Evolutionary conservation across 1,139 yeast genomes (phyloP).

Genomic region (Suhomyces chickasaworum): DNA sequence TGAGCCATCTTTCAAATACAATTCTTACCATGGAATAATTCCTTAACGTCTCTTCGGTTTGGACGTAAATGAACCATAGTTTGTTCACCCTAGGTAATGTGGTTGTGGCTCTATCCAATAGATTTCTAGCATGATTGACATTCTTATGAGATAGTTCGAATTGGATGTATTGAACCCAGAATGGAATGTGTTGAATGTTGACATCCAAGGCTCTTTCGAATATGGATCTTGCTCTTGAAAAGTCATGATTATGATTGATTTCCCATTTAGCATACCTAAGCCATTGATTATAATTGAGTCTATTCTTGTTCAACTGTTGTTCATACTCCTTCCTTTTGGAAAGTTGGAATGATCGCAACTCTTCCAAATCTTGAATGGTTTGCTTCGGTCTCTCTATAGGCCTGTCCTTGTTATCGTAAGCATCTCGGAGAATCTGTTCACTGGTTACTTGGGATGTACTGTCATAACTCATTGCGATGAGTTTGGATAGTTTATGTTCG

Average conservation of each 20-base stretch:
- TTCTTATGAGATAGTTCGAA: constrained; percentile 71
- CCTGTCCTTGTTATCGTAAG: constrained; percentile 31
- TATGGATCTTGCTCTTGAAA: constrained; percentile 73
- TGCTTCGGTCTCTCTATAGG: constrained; percentile 49
- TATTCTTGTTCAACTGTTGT: constrained; percentile 78
- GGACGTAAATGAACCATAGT: constrained; percentile 81
- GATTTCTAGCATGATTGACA: constrained; percentile 85
- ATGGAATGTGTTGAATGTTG: constrained; percentile 69
- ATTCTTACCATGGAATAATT: constrained; percentile 63
- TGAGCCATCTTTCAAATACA: constrained; percentile 79
- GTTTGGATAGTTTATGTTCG: neutral
- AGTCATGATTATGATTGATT: constrained; percentile 70
- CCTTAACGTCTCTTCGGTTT: constrained; percentile 78
- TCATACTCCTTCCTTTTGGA: constrained; percentile 82
- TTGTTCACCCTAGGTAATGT: constrained; percentile 78
- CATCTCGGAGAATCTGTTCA: constrained; percentile 41
- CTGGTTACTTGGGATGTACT: constrained; percentile 30
- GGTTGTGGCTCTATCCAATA: constrained; percentile 77
- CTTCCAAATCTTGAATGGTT: constrained; percentile 76
- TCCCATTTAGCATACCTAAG: constrained; percentile 91
- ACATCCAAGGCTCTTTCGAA: constrained; percentile 87
- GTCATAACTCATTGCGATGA: constrained; percentile 8
- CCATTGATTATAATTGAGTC: constrained; percentile 87
- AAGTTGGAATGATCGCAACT: constrained; percentile 71
- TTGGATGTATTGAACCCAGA: constrained; percentile 86